Base-by-base conservation (phyloP, 495 filamentous ascomycete genomes). In the Penicillium odoratum region DNA sequence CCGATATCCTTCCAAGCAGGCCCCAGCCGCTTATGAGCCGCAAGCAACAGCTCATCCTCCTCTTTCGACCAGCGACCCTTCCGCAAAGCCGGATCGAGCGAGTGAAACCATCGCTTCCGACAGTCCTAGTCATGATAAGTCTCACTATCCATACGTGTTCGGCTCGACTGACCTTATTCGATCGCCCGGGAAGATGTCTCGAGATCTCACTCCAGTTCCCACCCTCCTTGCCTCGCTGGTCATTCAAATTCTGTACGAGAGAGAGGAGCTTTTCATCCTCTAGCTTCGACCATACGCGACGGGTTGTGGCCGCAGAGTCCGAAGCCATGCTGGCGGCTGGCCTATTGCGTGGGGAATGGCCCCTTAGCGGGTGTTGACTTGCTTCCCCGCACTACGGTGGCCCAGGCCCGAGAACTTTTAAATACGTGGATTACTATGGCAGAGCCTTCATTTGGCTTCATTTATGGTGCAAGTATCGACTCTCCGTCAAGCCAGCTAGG, bases 1-100 rank as follows among this genome's bases (percentile, higher is more conserved):
- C 46, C 46, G 28, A 48, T 48, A 16, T 48, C 46, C n/a, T 48
- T 48, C 46, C 46, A 48, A 16, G 46, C 46, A n/a, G 46, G 46
- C 6, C 46, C 46, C 6, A 48, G 8, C 10, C 28, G 46, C 26
- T 16, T 29, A 31, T 48, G 5, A 29, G 46, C 46, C 13, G 46
- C 46, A 48, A 48, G 46, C 13, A 48, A 48, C 10, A 48, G 26
- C 26, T 48, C 46, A 31, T 48, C 46, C 46, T 48, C 46, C 28
- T 48, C 46, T 31, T 48, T 48, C 4, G 46, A 48, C 46, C 46
- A 48, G 9, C 46, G 26, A 30, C 46, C 46, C 28, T 48, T 48
- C 15, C 46, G 46, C n/a, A 48, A 31, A 31, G 46, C 46, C 3
- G 46, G 46, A 48, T 48, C 46, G 4, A 48, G 7, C 5, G 46